Conservation (phyloP, 371 early-diverging fungal species). For the Circinella minor region DNA sequence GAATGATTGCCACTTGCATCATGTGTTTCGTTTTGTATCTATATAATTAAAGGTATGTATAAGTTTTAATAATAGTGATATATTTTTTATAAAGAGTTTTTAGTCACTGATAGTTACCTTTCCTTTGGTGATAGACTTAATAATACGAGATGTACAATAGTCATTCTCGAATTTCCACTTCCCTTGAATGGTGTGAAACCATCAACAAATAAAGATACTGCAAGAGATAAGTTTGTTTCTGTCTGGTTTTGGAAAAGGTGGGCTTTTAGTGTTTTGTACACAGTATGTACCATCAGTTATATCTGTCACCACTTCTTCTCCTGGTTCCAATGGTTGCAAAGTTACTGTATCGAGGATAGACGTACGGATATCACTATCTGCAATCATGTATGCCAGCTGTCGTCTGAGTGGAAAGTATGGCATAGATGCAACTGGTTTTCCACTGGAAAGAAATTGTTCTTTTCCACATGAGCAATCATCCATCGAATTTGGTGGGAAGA, state of each 20-base stretch:
- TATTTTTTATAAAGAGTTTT: too few species aligned
- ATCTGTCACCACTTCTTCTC: not conserved
- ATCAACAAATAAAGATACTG: slow-evolving; percentile 9
- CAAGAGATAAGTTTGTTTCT: not conserved
- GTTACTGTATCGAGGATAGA: too few species aligned
- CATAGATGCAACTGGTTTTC: not conserved
- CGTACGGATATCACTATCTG: not conserved
- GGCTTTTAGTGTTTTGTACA: not conserved
- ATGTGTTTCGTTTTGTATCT: too few species aligned
- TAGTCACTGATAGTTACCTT: not conserved
- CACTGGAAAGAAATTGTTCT: not conserved
- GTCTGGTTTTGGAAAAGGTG: not conserved
- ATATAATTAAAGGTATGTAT: too few species aligned
- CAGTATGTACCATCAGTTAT: not conserved
- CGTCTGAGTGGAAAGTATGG: not conserved
- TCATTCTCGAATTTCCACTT: not conserved
- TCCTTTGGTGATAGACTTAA: slow-evolving; percentile 3
- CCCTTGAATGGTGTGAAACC: slow-evolving; percentile 7
- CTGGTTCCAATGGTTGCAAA: not conserved
- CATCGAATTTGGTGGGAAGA: not conserved
- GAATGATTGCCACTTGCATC: too few species aligned
- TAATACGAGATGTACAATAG: slow-evolving; percentile 10
- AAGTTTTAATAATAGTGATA: too few species aligned
- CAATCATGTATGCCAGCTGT: not conserved
- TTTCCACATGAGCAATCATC: not conserved